Evolutionary conservation across 768 basidiomycete species (phyloP).

Genomic region (Rhodotorula diobovata): DNA sequence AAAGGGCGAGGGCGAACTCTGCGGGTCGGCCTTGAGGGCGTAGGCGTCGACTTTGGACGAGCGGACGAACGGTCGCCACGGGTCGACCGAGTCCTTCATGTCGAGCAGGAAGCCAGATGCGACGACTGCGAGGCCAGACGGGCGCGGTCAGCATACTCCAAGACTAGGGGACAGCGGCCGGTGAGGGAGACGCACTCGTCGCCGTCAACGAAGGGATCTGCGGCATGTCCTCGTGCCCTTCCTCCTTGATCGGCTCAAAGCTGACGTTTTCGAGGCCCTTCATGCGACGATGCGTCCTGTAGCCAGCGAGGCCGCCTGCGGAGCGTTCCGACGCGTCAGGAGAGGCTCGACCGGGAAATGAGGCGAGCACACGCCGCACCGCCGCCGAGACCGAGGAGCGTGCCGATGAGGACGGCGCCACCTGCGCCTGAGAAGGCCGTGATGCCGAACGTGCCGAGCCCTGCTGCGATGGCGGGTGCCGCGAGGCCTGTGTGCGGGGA

Average conservation of each 20-base stretch:
- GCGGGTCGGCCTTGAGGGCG: conserved; percentile 48
- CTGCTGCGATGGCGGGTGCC: conserved; percentile 39
- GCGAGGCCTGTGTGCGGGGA: conserved; percentile 36
- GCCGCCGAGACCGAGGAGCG: conserved; percentile 41
- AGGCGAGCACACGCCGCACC: conserved; percentile 7
- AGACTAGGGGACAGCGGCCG: too few species aligned
- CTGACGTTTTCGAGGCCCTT: conserved; percentile 41
- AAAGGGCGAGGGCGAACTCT: conserved; percentile 33
- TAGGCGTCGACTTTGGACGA: conserved; percentile 48
- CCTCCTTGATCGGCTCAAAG: conserved; percentile 37
- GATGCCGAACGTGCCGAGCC: conserved; percentile 33
- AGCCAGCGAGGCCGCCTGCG: conserved; percentile 38
- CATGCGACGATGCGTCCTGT: conserved; percentile 39
- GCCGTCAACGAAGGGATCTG: conserved; percentile 40
- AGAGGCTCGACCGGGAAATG: background rate
- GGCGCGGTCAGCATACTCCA: background rate
- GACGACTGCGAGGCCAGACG: conserved; percentile 47
- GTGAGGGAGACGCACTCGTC: background rate
- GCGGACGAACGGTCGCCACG: conserved; percentile 40
- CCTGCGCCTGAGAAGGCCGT: conserved; percentile 35
- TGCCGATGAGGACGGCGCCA: conserved; percentile 42
- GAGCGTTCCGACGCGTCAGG: too few species aligned
- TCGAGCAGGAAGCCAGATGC: conserved; percentile 51
- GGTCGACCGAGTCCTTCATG: conserved; percentile 47
- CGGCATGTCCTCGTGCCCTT: conserved; percentile 32